Base-by-base conservation (phyloP, 2,329 filamentous ascomycete genomes). In the Onygenales sp. region DNA sequence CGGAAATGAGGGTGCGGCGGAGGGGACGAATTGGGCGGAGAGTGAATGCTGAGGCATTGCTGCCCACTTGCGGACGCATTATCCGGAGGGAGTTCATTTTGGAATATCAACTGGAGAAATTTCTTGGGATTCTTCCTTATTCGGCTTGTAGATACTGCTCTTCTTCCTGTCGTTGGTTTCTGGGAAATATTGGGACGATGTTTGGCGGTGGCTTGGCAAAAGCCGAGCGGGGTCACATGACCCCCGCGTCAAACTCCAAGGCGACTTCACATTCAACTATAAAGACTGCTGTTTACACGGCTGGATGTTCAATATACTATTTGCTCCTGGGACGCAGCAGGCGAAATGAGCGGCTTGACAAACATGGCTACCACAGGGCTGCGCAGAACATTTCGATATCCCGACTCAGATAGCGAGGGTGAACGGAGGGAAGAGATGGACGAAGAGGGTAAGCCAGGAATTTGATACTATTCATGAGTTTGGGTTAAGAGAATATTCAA, bases 351-450 rank as follows among this genome's bases (percentile, higher is more conserved):
- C 11, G 13, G 27, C 4, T 11, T 50, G 3, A 34, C 14, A 9
- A 53, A 17, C 33, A 58, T 56, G 57, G 37, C 54, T n/a, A 48
- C 78, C 42, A 74, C 86, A 51, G 83, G 87, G 57, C 74, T 93
- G 44, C 84, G 90, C 63, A 85, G 80, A 62, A 85, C 87, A 7
- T 93, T 94, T 70, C 81, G 79, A 56, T 93, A 92, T 70, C 86
- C 86, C 4, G 70, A 74, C 53, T 82, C 86, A 62, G 76, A 77
- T 47, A 74, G 77, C 57, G 72, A 74, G 44, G 75, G 79, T 37
- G 75, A 78, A 65, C 69, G 76, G 33, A 77, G 80, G 10, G 78
- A 83, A 59, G 80, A 83, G 52, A 74, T 93, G 56, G 88, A 93
- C 66, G 87, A 91, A 70, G 79, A 91, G 77, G 85, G 85, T 85